Evolutionary conservation across 345 rosid genomes (phyloP), one percentile per base, ranked within the genome.

Genomic region (Turritis glabra): DNA sequence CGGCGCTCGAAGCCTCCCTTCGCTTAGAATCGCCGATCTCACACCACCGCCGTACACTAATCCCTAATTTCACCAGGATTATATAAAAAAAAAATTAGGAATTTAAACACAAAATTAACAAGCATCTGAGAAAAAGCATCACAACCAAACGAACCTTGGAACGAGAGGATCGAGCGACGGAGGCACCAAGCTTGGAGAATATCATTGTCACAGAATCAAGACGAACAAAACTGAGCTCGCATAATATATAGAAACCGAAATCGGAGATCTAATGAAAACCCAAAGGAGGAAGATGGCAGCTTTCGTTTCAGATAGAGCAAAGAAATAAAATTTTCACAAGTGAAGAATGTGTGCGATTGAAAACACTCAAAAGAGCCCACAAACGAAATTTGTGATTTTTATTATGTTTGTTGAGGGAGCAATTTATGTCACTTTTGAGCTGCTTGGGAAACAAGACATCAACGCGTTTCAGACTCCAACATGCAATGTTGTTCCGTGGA

Each of bases 181-280:
- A 75, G 37, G 85, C 87, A 51, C 80, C 79, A 30, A 92, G 82
- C 88, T 85, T 86, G 0, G 88, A 88, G 72, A 85, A 84, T 0
- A 90, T 86, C 97, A 89, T 87, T 60, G 23, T 66, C 35, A 17
- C 3, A 22, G 26, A 64, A 44, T 77, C 72, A 57, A 1, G 21
- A 69, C 3, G 50, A 66, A 15, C 17, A 50, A 50, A 41, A 64
- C 12, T 27, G 62, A 48, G 69, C 69, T 59, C 69, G 69, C 79
- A 75, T 68, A 58, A 58, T 57, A 74, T 18, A 18, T 9, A 57
- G 53, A 58, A 67, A 19, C 64, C 8, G 14, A 32, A 21, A 55
- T 35, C n/a, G 37, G 55, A 58, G 69, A 75, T 75, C 68, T 25
- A 53, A 68, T 68, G 38, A 46, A 75, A 67, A 66, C 35, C 30